These are phyloP conservation scores for Gaultheria prostrata DNA, from an alignment of 148 eudicot genomes.

Conservation along the genomic window DNA sequence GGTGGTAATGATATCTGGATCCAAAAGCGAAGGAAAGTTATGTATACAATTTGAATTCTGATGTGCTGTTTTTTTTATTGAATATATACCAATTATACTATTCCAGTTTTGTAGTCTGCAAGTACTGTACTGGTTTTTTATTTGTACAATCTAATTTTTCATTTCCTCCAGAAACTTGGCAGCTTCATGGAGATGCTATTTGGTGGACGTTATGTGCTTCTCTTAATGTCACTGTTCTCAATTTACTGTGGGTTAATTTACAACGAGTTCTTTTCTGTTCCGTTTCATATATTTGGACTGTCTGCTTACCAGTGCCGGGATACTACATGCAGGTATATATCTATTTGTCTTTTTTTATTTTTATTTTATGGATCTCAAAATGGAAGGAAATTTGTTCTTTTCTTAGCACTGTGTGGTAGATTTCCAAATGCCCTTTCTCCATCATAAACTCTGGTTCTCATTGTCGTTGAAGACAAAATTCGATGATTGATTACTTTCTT, in stretches of 20 bases:
- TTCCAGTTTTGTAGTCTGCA: no score
- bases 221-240: conserved; percentile 90
- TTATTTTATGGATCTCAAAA: background rate
- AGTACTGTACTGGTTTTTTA: background rate
- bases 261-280: conserved; percentile 97
- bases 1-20: background rate
- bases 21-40: background rate
- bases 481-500: background rate
- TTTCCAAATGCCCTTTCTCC: background rate
- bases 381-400: background rate
- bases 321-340: conserved; percentile 70
- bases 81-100: background rate
- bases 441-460: background rate
- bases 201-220: conserved; percentile 95
- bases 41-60: background rate
- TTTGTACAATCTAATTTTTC: conserved; percentile 19
- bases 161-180: conserved; percentile 74
- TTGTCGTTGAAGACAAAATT: conserved; percentile 11
- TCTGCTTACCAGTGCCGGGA: conserved; percentile 96
- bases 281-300: conserved; percentile 86
- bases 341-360: conserved; percentile 6
- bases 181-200: conserved; percentile 99
- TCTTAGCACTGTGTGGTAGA: background rate
- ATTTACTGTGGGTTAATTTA: conserved; percentile 92
- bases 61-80: background rate